Conservation (phyloP, 2,329 filamentous ascomycete genomes). For the Atkinsonella texensis region DNA sequence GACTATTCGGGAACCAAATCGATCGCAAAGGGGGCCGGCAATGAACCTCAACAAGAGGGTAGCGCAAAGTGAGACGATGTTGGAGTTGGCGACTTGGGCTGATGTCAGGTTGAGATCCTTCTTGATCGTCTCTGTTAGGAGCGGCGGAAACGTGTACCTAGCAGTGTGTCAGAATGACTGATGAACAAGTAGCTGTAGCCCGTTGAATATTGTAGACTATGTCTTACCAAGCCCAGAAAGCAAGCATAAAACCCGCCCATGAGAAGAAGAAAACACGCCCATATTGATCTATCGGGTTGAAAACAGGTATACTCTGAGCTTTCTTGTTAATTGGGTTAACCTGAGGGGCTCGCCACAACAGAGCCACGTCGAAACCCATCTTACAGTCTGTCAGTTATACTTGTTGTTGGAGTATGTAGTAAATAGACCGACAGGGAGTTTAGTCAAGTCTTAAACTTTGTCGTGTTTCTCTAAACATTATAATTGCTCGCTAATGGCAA, state of each 20-base stretch:
- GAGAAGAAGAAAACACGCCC: constrained; percentile 85
- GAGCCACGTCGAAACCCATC: constrained; percentile 18
- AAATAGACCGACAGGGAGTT: background rate
- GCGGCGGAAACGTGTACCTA: constrained; percentile 72
- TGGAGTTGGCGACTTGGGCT: constrained; percentile 72
- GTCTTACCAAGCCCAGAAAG: constrained; percentile 68
- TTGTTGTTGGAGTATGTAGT: background rate
- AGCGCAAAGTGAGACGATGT: constrained; percentile 66
- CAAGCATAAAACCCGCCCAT: constrained; percentile 75
- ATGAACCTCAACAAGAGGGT: constrained; percentile 64
- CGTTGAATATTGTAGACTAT: too few species aligned
- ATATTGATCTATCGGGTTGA: constrained; percentile 70
- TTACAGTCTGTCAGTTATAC: background rate
- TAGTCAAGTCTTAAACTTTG: background rate
- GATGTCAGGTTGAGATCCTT: constrained; percentile 62
- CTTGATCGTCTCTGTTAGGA: constrained; percentile 67
- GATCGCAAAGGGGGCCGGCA: constrained; percentile 75
- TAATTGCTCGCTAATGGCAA: background rate
- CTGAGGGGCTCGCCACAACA: constrained; percentile 40
- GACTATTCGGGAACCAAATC: constrained; percentile 66
- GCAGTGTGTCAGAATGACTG: background rate
- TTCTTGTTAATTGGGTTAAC: constrained; percentile 79
- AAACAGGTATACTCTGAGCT: constrained; percentile 63
- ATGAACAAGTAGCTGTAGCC: background rate
- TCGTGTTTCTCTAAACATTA: background rate